Base-by-base conservation (phyloP, 1,139 yeast genomes). In the Blastobotrys proliferans region DNA sequence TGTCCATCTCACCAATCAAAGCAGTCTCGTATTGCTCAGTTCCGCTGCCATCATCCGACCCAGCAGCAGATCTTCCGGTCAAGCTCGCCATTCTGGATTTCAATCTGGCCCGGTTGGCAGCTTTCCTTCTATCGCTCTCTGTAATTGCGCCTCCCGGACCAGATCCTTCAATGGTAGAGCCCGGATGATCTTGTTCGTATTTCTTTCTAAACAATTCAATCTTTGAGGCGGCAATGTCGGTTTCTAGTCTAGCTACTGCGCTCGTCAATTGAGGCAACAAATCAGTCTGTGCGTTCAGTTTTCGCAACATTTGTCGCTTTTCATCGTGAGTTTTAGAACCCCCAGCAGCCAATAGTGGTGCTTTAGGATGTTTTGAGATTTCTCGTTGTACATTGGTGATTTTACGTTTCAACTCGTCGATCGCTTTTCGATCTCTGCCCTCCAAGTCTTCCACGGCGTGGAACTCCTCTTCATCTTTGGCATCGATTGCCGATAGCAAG, bases 11-110 rank as follows among this genome's bases (percentile, higher is more conserved):
- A 47, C 73, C 74, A 44, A 73, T 74, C 50, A 82, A 70, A 50
- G 72, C 70, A 14, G 69, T 62, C 54, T 86, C 94, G 49, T 75
- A 77, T 29, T 66, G 67, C 44, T 76, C 82, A 18, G 48, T 53
- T 13, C 51, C 51, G 13, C 73, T 64, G 5, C 29, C 40, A 40
- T 72, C 69, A 2, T 74, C 70, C 19, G 70, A 72, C n/a, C n/a
- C n/a, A 6, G 69, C 64, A 19, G 22, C 20, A 1, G 80, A 70
- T 49, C 79, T 79, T 1, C 97, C 97, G 0, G 97, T 88, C 53
- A 92, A 71, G 6, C 92, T 86, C 17, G 95, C 95, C 94, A 90
- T 87, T 51, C 95, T 73, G 35, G 90, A 83, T 51, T 81, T 81
- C 52, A 90, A 70, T 45, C 80, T 66, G 39, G 92, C 92, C 57